A percentile compares a stretch with the other conserved stretches of the same genome.
These are phyloP conservation scores for Polychytrium aggregatum DNA, from an alignment of 192 early-diverging fungal genomes.

Conservation along the genomic window DNA sequence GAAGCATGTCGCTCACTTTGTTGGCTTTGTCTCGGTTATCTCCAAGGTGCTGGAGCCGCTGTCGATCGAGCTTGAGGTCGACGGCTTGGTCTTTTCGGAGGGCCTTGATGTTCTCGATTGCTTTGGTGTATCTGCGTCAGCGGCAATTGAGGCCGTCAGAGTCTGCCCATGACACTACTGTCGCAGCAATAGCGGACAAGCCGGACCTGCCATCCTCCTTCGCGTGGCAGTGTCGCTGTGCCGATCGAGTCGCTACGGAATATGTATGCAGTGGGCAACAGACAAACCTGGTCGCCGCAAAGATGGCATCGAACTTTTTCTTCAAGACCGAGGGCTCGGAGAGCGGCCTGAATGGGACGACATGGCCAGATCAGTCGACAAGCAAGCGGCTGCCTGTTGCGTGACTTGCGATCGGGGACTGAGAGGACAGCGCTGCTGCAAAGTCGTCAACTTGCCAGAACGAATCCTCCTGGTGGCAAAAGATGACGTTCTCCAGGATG, in stretches of 20 bases:
- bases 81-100: conserved; percentile 58
- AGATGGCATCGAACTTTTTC: conserved; percentile 98
- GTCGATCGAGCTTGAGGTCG: conserved; percentile 50
- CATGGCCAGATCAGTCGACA: too few relatives aligned
- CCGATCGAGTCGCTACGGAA: too few relatives aligned
- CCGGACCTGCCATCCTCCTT: too few relatives aligned
- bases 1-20: conserved; percentile 32
- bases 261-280: too few relatives aligned
- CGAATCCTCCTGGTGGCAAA: conserved; percentile 97
- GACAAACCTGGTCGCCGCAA: conserved; percentile 77
- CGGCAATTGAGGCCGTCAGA: too few relatives aligned
- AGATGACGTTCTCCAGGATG: conserved; percentile 95
- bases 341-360: conserved; percentile 63
- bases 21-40: conserved; percentile 63
- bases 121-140: conserved; percentile 68
- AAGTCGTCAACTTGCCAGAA: conserved; percentile 80
- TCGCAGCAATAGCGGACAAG: too few relatives aligned
- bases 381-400: too few relatives aligned
- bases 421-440: too few relatives aligned
- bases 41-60: conserved; percentile 53
- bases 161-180: too few relatives aligned
- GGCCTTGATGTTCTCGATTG: conserved; percentile 67
- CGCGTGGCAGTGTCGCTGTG: too few relatives aligned
- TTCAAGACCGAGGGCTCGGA: conserved; percentile 77
- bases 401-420: too few relatives aligned